These are phyloP conservation scores for Pestalotiopsis sp. DNA, from an alignment of 2,329 filamentous ascomycete species.

Conservation along the genomic window DNA sequence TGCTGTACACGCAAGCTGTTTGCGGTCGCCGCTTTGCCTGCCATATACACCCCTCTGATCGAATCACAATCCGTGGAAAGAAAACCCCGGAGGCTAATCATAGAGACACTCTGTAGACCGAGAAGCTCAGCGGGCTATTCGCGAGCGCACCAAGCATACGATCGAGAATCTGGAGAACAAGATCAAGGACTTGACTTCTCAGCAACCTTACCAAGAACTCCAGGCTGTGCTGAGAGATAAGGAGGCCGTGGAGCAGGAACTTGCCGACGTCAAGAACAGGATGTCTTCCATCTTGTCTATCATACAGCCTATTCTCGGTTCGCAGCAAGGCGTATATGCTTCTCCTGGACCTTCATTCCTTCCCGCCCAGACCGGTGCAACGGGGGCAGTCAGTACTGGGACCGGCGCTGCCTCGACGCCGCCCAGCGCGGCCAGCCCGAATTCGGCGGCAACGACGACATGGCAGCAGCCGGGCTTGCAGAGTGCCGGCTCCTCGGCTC, in stretches of 20 bases:
- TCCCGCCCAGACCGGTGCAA: constrained; percentile 15
- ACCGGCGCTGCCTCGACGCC: constrained; percentile 37
- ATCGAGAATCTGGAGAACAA: constrained; percentile 73
- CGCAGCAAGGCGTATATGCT: constrained; percentile 7
- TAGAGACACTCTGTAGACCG: constrained; percentile 55
- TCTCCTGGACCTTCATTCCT: constrained; percentile 6
- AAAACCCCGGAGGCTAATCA: constrained; percentile 12
- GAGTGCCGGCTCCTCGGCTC: constrained; percentile 18
- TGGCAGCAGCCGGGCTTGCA: constrained; percentile 26
- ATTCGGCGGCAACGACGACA: constrained; percentile 26
- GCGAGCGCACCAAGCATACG: constrained; percentile 77
- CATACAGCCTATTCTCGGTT: constrained; percentile 56
- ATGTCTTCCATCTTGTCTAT: constrained; percentile 65
- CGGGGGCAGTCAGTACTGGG: constrained; percentile 25
- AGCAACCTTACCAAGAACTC: constrained; percentile 82
- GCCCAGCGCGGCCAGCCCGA: constrained; percentile 37
- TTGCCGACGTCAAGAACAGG: constrained; percentile 72
- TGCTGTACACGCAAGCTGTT: background rate
- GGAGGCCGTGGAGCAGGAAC: constrained; percentile 76
- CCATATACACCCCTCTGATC: background rate
- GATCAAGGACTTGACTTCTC: constrained; percentile 74
- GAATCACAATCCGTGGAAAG: background rate
- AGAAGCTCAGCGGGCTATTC: constrained; percentile 81
- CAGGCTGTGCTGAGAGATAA: constrained; percentile 75
- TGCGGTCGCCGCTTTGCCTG: background rate